phyloP scores from a whole-genome alignment of 345 rosid species.

The Carallia brachiata region DNA sequence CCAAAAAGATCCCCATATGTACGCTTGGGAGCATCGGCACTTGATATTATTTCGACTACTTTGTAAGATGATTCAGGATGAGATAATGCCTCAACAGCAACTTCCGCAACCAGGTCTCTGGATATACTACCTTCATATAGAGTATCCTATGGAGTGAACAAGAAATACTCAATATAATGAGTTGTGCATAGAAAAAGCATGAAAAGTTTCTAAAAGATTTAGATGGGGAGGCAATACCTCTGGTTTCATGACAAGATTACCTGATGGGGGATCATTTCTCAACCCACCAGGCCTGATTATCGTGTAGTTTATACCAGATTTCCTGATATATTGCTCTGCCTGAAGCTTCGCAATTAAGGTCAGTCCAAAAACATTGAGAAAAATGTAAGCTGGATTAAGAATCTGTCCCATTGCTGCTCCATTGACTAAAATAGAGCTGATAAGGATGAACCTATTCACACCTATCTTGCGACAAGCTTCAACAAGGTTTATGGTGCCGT shows the following conservation, averaged over 20 bases:
- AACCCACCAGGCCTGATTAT: constrained; percentile 86
- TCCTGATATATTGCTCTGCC: constrained; percentile 75
- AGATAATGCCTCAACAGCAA: constrained; percentile 69
- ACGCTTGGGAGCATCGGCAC: constrained; percentile 58
- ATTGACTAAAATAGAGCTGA: constrained; percentile 85
- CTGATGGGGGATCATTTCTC: constrained; percentile 73
- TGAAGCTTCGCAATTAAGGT: constrained; percentile 91
- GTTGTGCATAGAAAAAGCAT: neutral
- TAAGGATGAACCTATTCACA: constrained; percentile 63
- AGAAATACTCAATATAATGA: neutral
- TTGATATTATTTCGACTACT: constrained; percentile 79
- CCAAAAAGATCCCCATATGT: constrained; percentile 66
- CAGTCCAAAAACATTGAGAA: constrained; percentile 79
- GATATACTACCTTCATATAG: constrained; percentile 75
- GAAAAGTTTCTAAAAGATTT: neutral
- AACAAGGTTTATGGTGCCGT: constrained; percentile 77
- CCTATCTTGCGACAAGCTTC: constrained; percentile 76
- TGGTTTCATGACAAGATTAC: constrained; percentile 80
- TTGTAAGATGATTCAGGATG: constrained; percentile 66
- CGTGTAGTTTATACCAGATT: constrained; percentile 76
- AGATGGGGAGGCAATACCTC: constrained; percentile 47
- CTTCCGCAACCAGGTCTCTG: constrained; percentile 81
- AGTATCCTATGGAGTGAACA: constrained; percentile 49
- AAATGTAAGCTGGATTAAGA: constrained; percentile 82
- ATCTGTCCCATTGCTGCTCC: constrained; percentile 98